Conservation (phyloP, 768 basidiomycete genomes). For the Hypholoma fasciculare region DNA sequence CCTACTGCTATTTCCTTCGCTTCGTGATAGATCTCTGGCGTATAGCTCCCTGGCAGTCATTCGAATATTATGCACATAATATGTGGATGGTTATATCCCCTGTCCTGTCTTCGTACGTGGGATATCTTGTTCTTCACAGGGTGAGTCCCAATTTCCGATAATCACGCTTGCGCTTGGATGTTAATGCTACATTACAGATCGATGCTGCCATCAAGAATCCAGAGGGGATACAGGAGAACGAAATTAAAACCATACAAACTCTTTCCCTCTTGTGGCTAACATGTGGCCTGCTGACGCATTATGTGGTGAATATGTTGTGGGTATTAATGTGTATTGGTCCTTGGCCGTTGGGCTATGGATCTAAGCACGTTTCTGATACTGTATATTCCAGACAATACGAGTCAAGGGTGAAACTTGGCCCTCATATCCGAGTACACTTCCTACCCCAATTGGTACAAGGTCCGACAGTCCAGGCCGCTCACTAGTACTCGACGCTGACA, state of each 20-base stretch:
- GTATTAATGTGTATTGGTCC: not conserved
- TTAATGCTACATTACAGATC: not conserved
- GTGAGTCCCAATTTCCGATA: constrained; percentile 18
- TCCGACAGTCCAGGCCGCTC: constrained; percentile 3
- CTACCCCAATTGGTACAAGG: constrained; percentile 39
- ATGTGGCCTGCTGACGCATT: constrained; percentile 7
- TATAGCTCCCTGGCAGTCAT: constrained; percentile 20
- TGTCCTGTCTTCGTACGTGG: constrained; percentile 34
- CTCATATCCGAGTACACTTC: constrained; percentile 36
- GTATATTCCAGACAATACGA: not conserved
- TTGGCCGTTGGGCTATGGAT: too few species aligned
- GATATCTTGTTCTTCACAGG: constrained; percentile 29
- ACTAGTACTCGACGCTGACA: not conserved
- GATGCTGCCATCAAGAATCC: too few species aligned
- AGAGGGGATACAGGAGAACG: not conserved
- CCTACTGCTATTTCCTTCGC: constrained; percentile 13
- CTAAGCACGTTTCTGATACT: not conserved
- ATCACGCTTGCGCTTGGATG: not conserved
- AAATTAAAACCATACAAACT: not conserved
- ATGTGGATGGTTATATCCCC: constrained; percentile 31
- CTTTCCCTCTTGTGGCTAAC: constrained; percentile 1
- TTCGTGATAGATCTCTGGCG: constrained; percentile 23
- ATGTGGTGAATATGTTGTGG: constrained; percentile 5
- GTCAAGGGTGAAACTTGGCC: constrained; percentile 17
- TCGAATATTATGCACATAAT: constrained; percentile 25